Base-by-base conservation (phyloP, 1,139 yeast species). In the Suhomyces coccinellae region DNA sequence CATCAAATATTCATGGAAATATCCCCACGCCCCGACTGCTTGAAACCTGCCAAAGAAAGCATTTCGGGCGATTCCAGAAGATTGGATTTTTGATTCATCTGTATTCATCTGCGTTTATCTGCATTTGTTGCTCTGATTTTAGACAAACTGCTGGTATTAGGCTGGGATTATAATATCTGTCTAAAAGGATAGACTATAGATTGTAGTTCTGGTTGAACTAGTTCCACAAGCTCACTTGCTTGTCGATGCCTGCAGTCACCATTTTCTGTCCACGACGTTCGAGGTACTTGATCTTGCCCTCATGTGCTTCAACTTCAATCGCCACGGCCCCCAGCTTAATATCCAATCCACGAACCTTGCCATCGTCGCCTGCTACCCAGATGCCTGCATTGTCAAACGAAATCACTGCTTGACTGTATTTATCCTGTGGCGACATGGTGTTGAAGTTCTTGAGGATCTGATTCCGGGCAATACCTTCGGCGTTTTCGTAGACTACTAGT, bases 311-410 rank as follows among this genome's bases (percentile, higher is more conserved):
- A 49, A 63, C 33, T 49, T 62, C 54, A 46, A 61, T 53, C 46
- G 58, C 52, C 51, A 66, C 42, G 51, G 62, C 20, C 62, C 67
- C 61, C 14, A 51, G 54, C 3, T 49, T 42, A 5, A 73, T 46
- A 56, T 83, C 85, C 9, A 83, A 53, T 0, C 88, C 93, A 41
- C 88, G 59, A 13, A 84, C 61, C 0, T 67, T 50, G 0, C 95
- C 95, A 53, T 82, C 88, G 54, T 86, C 95, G 8, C 89, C 84
- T 40, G 81, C 73, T 0, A 84, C 71, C 85, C 93, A 81, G 0
- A 85, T 48, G 2, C 57, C 52, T 12, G 58, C 67, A 20, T 48
- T 55, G 40, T 75, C 56, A 75, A 79, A 71, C 13, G 59, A 51
- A 3, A 85, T 59, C 13, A 71, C 58, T 0, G 89, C 80, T 48